Evolutionary conservation across 805 yeast genomes (phyloP).

Genomic region (Saccharomycopsis fermentans): DNA sequence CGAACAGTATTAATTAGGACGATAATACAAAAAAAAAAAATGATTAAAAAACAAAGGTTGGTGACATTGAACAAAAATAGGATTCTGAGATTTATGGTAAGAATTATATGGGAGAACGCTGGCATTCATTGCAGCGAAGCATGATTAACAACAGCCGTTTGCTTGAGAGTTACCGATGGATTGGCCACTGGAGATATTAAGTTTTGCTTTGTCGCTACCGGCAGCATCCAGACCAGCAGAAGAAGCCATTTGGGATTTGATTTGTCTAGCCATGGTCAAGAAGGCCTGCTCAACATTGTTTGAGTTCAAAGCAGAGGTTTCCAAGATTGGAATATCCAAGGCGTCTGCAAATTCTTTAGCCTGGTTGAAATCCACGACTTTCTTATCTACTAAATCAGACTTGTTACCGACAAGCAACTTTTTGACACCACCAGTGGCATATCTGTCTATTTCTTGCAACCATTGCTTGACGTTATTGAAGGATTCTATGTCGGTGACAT

Average conservation of each 20-base stretch:
- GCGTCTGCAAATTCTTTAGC: constrained; percentile 98
- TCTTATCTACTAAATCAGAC: constrained; percentile 87
- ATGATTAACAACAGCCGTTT: constrained; percentile 8
- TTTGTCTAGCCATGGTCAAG: constrained; percentile 97
- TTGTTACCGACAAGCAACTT: constrained; percentile 94
- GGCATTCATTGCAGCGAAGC: constrained; percentile 20
- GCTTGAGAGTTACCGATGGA: constrained; percentile 5
- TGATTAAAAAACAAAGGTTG: too few species aligned
- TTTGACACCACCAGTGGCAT: constrained; percentile 96
- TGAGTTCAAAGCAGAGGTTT: constrained; percentile 89
- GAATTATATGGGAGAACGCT: constrained; percentile 23
- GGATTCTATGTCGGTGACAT: constrained; percentile 94
- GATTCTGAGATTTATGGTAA: not conserved
- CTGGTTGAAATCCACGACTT: constrained; percentile 89
- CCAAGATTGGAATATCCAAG: constrained; percentile 86
- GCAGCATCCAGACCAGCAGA: constrained; percentile 34
- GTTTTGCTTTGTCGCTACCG: constrained; percentile 29
- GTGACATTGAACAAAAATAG: too few species aligned
- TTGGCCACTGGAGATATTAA: constrained; percentile 56
- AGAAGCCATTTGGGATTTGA: constrained; percentile 87
- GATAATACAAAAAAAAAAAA: too few species aligned
- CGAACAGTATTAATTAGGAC: too few species aligned
- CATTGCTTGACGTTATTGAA: constrained; percentile 96
- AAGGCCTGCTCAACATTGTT: constrained; percentile 98
- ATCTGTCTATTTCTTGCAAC: constrained; percentile 97